Conservation (phyloP, 768 basidiomycete genomes). For the Psilocybe subaeruginosa region DNA sequence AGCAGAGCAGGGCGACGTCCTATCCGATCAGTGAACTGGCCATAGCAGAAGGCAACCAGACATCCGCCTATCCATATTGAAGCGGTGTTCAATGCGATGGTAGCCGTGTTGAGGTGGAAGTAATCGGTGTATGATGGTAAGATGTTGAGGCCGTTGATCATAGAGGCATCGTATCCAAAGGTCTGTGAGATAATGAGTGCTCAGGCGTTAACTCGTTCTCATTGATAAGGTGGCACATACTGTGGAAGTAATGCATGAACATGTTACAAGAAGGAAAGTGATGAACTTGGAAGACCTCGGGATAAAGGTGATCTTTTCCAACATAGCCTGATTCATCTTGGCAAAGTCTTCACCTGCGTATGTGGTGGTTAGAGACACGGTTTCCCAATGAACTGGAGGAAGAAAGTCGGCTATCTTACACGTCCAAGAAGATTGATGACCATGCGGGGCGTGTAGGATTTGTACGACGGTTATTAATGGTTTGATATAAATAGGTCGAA, state of each 20-base stretch:
- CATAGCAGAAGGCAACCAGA: slow-evolving; percentile 14
- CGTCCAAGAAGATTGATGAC: not conserved
- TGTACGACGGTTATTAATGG: not conserved
- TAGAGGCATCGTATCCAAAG: slow-evolving; percentile 22
- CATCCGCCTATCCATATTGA: slow-evolving; percentile 22
- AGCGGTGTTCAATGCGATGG: slow-evolving; percentile 17
- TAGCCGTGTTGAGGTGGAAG: slow-evolving; percentile 18
- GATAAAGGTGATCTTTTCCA: not conserved
- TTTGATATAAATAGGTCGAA: not conserved
- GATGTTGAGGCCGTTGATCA: slow-evolving; percentile 22
- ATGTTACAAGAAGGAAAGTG: slow-evolving; percentile 15
- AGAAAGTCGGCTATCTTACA: not conserved
- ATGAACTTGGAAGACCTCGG: slow-evolving; percentile 17
- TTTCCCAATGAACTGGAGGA: not conserved
- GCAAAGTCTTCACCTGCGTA: not conserved
- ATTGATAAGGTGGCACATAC: slow-evolving; percentile 3
- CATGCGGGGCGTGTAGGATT: not conserved
- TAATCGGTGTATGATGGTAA: slow-evolving; percentile 19
- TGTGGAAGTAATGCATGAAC: slow-evolving; percentile 21
- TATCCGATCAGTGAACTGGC: slow-evolving; percentile 13
- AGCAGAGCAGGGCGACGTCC: slow-evolving; percentile 18
- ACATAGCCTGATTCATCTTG: slow-evolving; percentile 13
- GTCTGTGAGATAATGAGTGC: slow-evolving; percentile 5
- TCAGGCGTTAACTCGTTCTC: not conserved
- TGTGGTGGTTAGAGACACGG: not conserved